Conservation (phyloP, 2,329 filamentous ascomycete species). For the Periconia digitata region DNA sequence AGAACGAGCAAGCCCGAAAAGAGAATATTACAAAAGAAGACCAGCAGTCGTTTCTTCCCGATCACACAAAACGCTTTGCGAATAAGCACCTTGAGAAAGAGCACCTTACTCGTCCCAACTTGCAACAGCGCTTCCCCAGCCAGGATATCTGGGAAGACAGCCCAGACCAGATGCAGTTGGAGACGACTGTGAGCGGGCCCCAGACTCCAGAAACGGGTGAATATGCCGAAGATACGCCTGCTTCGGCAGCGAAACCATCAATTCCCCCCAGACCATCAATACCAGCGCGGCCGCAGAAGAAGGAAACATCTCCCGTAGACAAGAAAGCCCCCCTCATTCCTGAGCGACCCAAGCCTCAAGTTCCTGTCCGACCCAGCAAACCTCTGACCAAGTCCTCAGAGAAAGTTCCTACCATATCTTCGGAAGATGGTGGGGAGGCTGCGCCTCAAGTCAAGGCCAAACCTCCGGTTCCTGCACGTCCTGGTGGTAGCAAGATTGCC, state of each 20-base stretch:
- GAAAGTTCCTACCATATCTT: slow-evolving; percentile 34
- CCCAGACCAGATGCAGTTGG: slow-evolving; percentile 78
- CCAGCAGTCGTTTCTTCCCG: slow-evolving; percentile 46
- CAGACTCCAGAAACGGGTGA: slow-evolving; percentile 52
- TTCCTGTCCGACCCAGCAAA: slow-evolving; percentile 64
- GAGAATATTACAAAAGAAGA: slow-evolving; percentile 47
- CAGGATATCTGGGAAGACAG: slow-evolving; percentile 93
- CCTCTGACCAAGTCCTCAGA: slow-evolving; percentile 44
- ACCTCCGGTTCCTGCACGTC: slow-evolving; percentile 77
- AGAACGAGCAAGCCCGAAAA: slow-evolving; percentile 54
- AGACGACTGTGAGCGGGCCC: slow-evolving; percentile 68
- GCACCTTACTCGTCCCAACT: slow-evolving; percentile 54
- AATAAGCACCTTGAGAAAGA: slow-evolving; percentile 59
- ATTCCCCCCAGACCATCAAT: slow-evolving; percentile 33
- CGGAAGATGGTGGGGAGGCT: slow-evolving; percentile 31
- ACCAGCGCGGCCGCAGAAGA: slow-evolving; percentile 38
- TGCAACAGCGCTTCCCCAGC: slow-evolving; percentile 79
- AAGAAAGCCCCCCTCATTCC: slow-evolving; percentile 56
- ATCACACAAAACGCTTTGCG: slow-evolving; percentile 59
- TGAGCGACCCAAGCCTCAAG: slow-evolving; percentile 64
- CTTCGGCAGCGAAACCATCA: slow-evolving; percentile 21
- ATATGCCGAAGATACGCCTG: slow-evolving; percentile 37
- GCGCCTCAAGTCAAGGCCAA: slow-evolving; percentile 67
- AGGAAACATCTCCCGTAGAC: slow-evolving; percentile 52
- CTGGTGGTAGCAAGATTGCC: slow-evolving; percentile 82